Conservation (phyloP, 2,329 filamentous ascomycete genomes). For the Fusarium napiforme region DNA sequence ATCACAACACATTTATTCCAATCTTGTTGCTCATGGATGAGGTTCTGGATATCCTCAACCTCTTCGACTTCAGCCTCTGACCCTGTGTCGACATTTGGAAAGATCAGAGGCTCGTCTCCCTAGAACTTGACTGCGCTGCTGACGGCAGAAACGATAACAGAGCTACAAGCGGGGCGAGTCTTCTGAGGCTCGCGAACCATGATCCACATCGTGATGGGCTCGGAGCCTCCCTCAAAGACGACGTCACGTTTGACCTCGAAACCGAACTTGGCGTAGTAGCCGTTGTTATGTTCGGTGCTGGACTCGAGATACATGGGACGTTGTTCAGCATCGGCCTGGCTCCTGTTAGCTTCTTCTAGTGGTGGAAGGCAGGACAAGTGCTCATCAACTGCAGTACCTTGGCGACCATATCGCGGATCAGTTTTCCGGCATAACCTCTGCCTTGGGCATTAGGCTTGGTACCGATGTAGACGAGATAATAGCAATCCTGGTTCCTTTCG, state of each 20-base stretch:
- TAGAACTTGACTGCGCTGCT: constrained; percentile 41
- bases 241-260: constrained; percentile 75
- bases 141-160: constrained; percentile 35
- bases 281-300: constrained; percentile 73
- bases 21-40: background rate
- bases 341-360: background rate
- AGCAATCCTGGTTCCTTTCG: constrained; percentile 72
- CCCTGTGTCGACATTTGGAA: constrained; percentile 18
- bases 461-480: constrained; percentile 87
- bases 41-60: background rate
- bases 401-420: constrained; percentile 75
- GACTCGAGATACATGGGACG: constrained; percentile 82
- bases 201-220: constrained; percentile 75
- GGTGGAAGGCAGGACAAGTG: background rate
- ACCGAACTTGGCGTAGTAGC: constrained; percentile 80
- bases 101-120: constrained; percentile 36
- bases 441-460: constrained; percentile 77
- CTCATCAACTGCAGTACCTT: constrained; percentile 57
- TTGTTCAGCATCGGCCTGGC: constrained; percentile 73
- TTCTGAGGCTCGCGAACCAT: constrained; percentile 80
- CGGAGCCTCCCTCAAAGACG: constrained; percentile 66
- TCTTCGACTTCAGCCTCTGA: constrained; percentile 32
- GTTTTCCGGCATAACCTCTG: constrained; percentile 76
- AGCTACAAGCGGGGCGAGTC: constrained; percentile 43
- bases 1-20: constrained; percentile 28